Percentiles rank a stretch among this genome's conserved stretches.
Evolutionary conservation across 257 asterid genomes (phyloP).

Genomic region (Nicotiana tomentosiformis): DNA sequence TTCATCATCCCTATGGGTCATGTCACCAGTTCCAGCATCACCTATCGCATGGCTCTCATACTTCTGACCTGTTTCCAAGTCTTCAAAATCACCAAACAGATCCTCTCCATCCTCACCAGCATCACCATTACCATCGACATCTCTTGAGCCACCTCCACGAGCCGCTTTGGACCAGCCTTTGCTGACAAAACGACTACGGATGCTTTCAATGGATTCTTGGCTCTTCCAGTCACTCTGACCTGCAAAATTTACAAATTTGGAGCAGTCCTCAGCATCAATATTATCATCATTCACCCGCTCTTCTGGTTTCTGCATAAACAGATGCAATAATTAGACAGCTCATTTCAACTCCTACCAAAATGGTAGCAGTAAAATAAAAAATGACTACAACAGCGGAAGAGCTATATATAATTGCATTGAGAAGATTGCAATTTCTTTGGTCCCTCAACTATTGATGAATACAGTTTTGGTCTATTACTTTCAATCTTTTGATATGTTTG

Average conservation of each 20-base stretch:
- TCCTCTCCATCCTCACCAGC: constrained; percentile 37
- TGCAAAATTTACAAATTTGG: constrained; percentile 46
- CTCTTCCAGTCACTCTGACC: constrained; percentile 49
- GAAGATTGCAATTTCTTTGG: background rate
- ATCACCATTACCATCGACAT: constrained; percentile 26
- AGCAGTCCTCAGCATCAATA: constrained; percentile 67
- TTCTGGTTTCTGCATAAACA: constrained; percentile 45
- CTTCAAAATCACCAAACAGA: constrained; percentile 84
- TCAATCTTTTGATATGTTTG: background rate
- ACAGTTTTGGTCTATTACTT: background rate
- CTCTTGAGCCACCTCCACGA: constrained; percentile 46
- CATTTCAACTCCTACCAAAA: background rate
- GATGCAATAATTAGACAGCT: background rate
- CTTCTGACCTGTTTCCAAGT: constrained; percentile 88
- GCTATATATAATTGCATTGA: background rate
- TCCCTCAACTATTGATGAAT: background rate
- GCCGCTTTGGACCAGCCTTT: constrained; percentile 88
- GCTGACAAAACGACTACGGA: constrained; percentile 87
- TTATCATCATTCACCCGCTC: constrained; percentile 39
- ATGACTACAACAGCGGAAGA: background rate
- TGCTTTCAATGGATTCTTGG: constrained; percentile 43
- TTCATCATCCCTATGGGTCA: constrained; percentile 31
- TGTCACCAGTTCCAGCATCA: constrained; percentile 18
- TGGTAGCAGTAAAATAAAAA: background rate
- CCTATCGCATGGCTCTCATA: constrained; percentile 34